phyloP scores from a whole-genome alignment of 2,329 filamentous ascomycete genomes.

The Bipolaris sorokiniana region DNA sequence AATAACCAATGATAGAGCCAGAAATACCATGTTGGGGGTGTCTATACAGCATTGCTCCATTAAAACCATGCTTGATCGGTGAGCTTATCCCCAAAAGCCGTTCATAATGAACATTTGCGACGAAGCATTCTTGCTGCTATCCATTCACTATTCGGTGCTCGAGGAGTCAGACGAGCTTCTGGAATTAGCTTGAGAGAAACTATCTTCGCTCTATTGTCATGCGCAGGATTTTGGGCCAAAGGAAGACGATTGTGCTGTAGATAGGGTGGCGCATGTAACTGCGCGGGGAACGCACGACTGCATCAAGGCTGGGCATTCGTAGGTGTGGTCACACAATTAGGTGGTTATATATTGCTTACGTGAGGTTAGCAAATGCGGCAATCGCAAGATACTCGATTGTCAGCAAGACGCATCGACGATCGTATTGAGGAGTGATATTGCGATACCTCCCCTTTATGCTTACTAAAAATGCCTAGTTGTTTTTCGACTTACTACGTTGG shows the following conservation, averaged over 20 bases:
- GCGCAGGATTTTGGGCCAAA: neutral
- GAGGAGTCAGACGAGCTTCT: neutral
- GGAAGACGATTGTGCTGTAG: neutral
- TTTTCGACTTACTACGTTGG: neutral
- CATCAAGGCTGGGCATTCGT: neutral
- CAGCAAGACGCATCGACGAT: neutral
- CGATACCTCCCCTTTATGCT: neutral
- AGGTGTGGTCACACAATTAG: neutral
- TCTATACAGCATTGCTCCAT: neutral
- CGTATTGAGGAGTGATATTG: neutral
- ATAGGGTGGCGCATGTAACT: neutral
- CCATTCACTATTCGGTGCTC: neutral
- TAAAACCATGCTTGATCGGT: neutral
- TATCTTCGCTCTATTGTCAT: no score
- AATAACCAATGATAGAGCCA: neutral
- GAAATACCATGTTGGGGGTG: neutral
- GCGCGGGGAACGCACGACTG: neutral
- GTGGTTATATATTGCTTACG: neutral
- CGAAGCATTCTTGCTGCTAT: neutral
- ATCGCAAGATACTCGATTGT: neutral
- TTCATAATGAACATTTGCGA: neutral
- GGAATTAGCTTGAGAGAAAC: no score
- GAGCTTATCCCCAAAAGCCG: neutral
- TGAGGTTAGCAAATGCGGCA: neutral
- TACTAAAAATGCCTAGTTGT: neutral